Base-by-base conservation (phyloP, 768 basidiomycete species). In the Tulasnella sp. region DNA sequence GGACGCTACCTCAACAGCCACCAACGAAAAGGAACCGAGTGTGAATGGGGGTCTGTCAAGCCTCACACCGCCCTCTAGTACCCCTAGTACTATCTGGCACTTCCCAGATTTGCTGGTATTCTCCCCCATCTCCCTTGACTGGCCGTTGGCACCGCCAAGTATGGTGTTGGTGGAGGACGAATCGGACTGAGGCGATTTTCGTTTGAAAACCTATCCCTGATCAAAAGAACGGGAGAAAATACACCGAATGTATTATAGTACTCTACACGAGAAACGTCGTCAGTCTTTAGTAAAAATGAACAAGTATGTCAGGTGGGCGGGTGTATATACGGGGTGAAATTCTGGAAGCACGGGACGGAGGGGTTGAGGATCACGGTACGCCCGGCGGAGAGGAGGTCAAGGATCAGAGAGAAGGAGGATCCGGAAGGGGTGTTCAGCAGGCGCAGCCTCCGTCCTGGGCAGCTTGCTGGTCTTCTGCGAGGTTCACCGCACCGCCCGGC, bases 351-450 rank as follows among this genome's bases (percentile, higher is more conserved):
- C 35, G 26, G 57, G 32, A 35, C 6, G 61, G 3, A 0, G 26
- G 3, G 61, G 15, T 29, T 2, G 32, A 35, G 29, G 61, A 67
- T 67, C 15, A 35, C 26, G 32, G 32, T 35, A 26, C 16, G 29
- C 29, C 26, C 29, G 13, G 32, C 32, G 61, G 61, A 15, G 29
- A 13, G 29, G 32, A 13, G 11, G 61, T 32, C 26, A 35, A 67
- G 29, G 5, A 18, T 67, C 13, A 35, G 32, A 35, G 9, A 15
- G 32, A 29, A 26, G 32, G n/a, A 51, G 51, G 23, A 23, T n/a
- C 20, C 20, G 51, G 10, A 77, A 42, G 9, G 81, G 85, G 29
- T 92, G 90, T 90, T 74, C 48, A 79, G 46, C 79, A 80, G 18
- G 70, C 29, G 57, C 80, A 80, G 55, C 79, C 79, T 9, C 67